These are phyloP conservation scores for Luvunga scandens DNA, from an alignment of 345 rosid species.

Conservation along the genomic window DNA sequence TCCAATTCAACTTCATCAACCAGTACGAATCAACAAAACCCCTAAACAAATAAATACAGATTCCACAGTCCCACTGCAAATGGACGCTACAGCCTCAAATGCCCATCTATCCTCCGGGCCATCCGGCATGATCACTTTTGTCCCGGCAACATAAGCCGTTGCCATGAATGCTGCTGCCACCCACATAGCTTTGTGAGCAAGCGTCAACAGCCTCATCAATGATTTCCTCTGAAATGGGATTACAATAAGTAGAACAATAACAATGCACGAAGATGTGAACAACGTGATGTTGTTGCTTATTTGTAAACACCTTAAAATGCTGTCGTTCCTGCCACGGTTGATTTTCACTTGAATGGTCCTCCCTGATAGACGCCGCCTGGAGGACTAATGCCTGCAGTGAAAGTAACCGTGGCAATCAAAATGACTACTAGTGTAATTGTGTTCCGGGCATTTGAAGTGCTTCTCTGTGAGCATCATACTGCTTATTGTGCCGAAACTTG, in stretches of 20 bases:
- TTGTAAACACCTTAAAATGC: constrained; percentile 31
- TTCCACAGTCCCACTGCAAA: constrained; percentile 12
- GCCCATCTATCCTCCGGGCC: constrained; percentile 14
- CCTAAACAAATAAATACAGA: constrained; percentile 8
- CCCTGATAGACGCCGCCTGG: constrained; percentile 23
- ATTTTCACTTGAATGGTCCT: constrained; percentile 7
- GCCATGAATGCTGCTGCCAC: constrained; percentile 38
- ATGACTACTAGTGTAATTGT: constrained; percentile 23
- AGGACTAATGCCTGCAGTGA: constrained; percentile 21
- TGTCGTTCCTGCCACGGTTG: constrained; percentile 12
- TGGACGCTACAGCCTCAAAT: constrained; percentile 6
- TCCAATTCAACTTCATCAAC: constrained; percentile 20
- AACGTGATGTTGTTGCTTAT: constrained; percentile 38
- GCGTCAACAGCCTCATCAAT: constrained; percentile 16
- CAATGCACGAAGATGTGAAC: constrained; percentile 35
- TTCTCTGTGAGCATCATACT: constrained; percentile 16
- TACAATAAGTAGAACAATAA: constrained; percentile 27
- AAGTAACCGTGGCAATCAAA: constrained; percentile 27
- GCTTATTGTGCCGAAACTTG: not conserved
- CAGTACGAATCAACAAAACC: not conserved
- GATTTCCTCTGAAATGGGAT: constrained; percentile 23
- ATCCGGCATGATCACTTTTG: constrained; percentile 20
- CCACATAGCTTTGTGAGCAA: constrained; percentile 34
- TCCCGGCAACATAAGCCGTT: constrained; percentile 29
- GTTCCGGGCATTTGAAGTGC: constrained; percentile 26